These are phyloP conservation scores for Aspergillus brasiliensis DNA, from an alignment of 2,329 filamentous ascomycete species.

Conservation along the genomic window DNA sequence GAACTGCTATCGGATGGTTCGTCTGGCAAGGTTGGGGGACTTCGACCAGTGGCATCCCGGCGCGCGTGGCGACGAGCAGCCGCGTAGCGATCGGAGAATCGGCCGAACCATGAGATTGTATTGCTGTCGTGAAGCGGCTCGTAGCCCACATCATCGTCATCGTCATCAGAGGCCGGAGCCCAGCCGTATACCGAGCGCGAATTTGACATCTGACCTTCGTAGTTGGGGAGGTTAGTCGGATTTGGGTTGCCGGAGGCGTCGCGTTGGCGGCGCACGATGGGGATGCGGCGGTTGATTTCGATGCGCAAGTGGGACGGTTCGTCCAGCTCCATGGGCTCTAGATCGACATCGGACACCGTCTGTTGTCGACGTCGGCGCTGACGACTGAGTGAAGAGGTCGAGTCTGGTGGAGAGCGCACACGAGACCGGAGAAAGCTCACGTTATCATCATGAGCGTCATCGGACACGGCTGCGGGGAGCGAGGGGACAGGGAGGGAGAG, in stretches of 20 bases:
- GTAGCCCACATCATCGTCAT: constrained; percentile 31
- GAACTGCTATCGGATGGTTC: constrained; percentile 27
- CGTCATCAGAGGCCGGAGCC: constrained; percentile 53
- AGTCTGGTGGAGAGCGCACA: constrained; percentile 30
- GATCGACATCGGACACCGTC: constrained; percentile 27
- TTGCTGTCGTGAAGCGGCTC: constrained; percentile 32
- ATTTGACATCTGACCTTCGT: constrained; percentile 57
- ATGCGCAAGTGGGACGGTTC: constrained; percentile 31
- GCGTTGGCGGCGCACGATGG: constrained; percentile 38
- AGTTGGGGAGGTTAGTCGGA: constrained; percentile 49
- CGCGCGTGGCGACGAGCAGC: constrained; percentile 27
- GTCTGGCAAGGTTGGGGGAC: constrained; percentile 21
- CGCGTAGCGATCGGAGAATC: constrained; percentile 28
- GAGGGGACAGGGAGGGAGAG: constrained; percentile 54
- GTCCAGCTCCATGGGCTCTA: constrained; percentile 42
- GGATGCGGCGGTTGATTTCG: constrained; percentile 48
- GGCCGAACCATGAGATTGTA: constrained; percentile 31
- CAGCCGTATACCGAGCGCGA: constrained; percentile 62
- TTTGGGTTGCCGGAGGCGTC: constrained; percentile 43
- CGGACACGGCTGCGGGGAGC: constrained; percentile 49
- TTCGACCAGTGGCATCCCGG: constrained; percentile 24
- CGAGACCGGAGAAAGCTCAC: constrained; percentile 53
- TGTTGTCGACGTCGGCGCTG: constrained; percentile 37
- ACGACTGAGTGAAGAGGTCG: constrained; percentile 31
- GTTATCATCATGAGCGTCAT: constrained; percentile 53